These are phyloP conservation scores for Termitomyces eurrhizus DNA, from an alignment of 768 basidiomycete genomes.

Conservation along the genomic window DNA sequence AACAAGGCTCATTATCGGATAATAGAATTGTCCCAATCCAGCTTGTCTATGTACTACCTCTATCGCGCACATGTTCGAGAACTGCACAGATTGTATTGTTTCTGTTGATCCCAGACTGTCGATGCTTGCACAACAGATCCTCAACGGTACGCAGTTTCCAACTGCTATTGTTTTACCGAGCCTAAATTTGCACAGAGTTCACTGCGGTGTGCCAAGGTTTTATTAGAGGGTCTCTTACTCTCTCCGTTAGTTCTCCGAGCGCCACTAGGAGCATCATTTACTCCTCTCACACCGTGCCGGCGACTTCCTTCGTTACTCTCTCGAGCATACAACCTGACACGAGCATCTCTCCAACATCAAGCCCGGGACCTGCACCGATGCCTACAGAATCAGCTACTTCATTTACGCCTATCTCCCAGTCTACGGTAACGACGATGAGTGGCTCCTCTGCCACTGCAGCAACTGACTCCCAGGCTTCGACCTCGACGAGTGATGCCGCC, in stretches of 20 bases:
- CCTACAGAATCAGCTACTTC: neutral
- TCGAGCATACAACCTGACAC: neutral
- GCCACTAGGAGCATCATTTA: neutral
- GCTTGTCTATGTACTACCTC: constrained; percentile 23
- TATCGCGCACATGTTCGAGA: constrained; percentile 20
- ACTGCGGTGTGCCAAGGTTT: neutral
- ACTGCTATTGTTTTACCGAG: neutral
- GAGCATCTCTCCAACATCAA: neutral
- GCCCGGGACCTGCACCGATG: neutral
- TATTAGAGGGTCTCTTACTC: neutral
- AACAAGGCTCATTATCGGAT: neutral
- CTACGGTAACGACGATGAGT: neutral
- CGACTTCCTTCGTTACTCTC: too few species aligned
- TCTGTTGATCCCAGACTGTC: constrained; percentile 6
- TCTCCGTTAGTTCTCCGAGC: neutral
- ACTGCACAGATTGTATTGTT: constrained; percentile 28
- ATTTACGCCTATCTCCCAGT: neutral
- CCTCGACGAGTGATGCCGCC: neutral
- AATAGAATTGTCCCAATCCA: constrained; percentile 19
- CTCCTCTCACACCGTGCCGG: neutral
- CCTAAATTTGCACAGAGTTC: neutral
- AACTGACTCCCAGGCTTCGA: too few species aligned
- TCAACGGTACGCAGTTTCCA: constrained; percentile 19
- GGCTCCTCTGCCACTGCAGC: neutral
- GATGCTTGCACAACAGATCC: constrained; percentile 19